Evolutionary conservation across 129 eudicot genomes (phyloP), one percentile per base, ranked within the genome.

Genomic region (Logfia minima): DNA sequence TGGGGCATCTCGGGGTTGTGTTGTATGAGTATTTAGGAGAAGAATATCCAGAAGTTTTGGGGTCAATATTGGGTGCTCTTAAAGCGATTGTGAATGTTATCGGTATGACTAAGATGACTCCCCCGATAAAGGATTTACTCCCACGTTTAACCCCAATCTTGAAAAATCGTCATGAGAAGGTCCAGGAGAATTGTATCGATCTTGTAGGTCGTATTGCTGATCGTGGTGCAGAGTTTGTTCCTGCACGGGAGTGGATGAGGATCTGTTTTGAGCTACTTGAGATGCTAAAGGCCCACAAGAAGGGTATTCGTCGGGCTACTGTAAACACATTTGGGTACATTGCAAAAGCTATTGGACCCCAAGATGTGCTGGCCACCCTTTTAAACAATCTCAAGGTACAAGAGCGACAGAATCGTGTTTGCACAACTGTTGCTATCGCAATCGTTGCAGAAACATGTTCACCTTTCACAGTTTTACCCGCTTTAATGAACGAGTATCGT

Each of bases 1-100:
- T 94, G 99, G 99, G 97, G 51, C 97, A 94, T 85, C 97, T 94
- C 5, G 98, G 99, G 74, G 99, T 94, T 60, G 99, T 94, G 28
- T 76, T 94, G 74, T 94, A 94, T 2, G 99, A 94, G 81, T 94
- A 94, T 79, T 70, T 94, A 66, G 99, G 99, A 51, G 99, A 94
- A 69, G 99, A 94, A 75, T 94, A 94, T 78, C 99, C 99, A 0
- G 99, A 94, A 82, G 99, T 94, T 73, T 75, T 94, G 89, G 99
- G 99, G 14, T 94, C 99, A 6, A 94, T 94, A 53, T 66, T 94
- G 75, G 99, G 99, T 8, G 99, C 99, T 32, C 86, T 94, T 8
- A 94, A 94, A 71, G 90, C 99, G 23, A 94, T 94, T 19, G 96
- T 91, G 67, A 87, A 94, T 65, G 97, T 94, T 76, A 94, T 94